Evolutionary conservation across 2,329 filamentous ascomycete species (phyloP).

Genomic region (Zopfia rhizophila): DNA sequence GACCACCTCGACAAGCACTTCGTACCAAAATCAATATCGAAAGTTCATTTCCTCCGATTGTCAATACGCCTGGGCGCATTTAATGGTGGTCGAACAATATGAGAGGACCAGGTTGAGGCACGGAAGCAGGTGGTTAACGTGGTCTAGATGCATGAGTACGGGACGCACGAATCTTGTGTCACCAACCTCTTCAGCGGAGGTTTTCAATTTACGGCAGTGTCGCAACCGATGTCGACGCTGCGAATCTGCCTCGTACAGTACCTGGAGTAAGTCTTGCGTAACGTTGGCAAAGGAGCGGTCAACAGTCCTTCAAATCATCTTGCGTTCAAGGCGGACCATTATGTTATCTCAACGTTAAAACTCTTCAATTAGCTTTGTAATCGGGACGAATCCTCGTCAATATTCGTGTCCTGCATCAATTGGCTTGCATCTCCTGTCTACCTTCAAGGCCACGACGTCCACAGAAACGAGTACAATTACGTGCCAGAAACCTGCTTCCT

Average conservation of each 20-base stretch:
- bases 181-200: neutral
- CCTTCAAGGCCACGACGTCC: conserved; percentile 1
- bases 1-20: conserved; percentile 7
- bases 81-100: conserved; percentile 2
- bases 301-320: no score
- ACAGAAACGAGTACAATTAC: neutral
- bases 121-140: no score
- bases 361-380: no score
- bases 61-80: conserved; percentile 3
- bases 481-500: neutral
- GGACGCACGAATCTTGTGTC: conserved; percentile 1
- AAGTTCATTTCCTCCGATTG: neutral
- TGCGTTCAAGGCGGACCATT: no score
- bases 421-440: no score
- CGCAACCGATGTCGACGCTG: no score
- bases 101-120: conserved; percentile 8
- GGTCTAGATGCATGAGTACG: conserved; percentile 7
- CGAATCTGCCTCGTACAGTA: no score
- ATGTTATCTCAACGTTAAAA: no score
- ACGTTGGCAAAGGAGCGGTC: neutral
- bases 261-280: neutral
- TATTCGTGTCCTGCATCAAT: no score
- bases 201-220: no score
- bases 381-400: no score
- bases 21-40: conserved; percentile 9